Base-by-base conservation (phyloP, 257 asterid genomes). In the Primulina tabacum region DNA sequence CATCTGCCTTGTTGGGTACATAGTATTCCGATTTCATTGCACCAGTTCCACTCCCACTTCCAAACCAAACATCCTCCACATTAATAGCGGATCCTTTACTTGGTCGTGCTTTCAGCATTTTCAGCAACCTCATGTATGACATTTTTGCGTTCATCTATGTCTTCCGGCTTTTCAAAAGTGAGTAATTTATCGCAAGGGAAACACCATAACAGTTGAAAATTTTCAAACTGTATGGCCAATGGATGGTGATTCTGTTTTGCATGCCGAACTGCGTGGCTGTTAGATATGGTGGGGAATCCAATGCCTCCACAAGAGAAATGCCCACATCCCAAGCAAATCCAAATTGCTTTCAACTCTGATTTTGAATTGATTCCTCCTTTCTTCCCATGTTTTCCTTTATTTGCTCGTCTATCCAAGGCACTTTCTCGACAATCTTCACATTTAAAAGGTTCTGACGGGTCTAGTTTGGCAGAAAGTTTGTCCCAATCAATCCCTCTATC, bases 281-380 rank as follows among this genome's bases (percentile, higher is more conserved):
- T 88, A 65, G 94, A 91, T 38, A 80, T 81, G 37, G 87, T 81
- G 3, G 99, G 96, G 28, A 89, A 74, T 67, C 97, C 97, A 67
- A 82, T 83, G 62, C 95, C 99, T 70, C 99, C 97, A 65, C 99
- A 93, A 2, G 95, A 84, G 67, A 85, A 83, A 82, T 85, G 86
- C 20, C 91, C 97, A 64, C 99, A 93, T 58, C 72, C 88, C 80
- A 93, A 75, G 76, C 99, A 93, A 70, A 93, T 75, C 99, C 97
- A 93, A 69, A 93, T 84, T 59, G 92, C 81, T 76, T 70, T 89
- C 7, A 85, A 70, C 56, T 68, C 86, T 0, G 85, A 80, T 47
- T 80, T 88, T 6, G 86, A 67, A 60, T 69, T 83, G 34, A 33
- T 71, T 47, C 85, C 89, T 70, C 89, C 88, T 66, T 88, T 92